Evolutionary conservation across 1,139 yeast species (phyloP), one percentile per base, ranked within the genome.

Genomic region (Petasospora rhodanensis): DNA sequence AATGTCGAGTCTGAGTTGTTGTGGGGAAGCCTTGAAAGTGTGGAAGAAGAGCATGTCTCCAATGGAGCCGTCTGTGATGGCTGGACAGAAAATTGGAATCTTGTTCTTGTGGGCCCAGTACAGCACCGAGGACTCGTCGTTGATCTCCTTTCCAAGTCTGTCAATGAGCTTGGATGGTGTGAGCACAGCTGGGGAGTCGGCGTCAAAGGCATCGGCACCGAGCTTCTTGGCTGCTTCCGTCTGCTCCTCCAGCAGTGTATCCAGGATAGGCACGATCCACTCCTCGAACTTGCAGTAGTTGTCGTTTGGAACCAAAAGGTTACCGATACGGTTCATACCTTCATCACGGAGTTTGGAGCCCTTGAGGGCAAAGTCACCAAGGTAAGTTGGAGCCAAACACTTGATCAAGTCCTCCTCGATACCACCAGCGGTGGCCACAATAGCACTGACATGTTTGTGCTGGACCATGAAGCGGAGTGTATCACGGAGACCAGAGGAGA

Each of bases 21-120:
- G 77, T 29, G 96, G 96, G 28, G 95, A 80, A 2, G 96, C 74
- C 61, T 85, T 87, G 72, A 87, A 91, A 13, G 98, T 91, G 62
- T 91, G 97, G 81, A 93, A 91, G 59, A 91, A 91, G 40, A 91
- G 72, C 99, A 91, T 91, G 58, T 91, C 99, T 43, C 99, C 99
- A 51, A 91, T 81, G 29, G 96, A 86, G 12, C 99, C 99, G 62
- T 91, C 99, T 5, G 99, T 91, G 41, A 91, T 67, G 5, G 97
- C 94, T 16, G 99, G 99, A 61, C 97, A 91, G 62, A 91, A 91
- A 24, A 91, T 76, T 10, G 99, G 99, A 42, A 91, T 93, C 52
- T 87, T 64, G 66, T 91, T 91, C 64, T 89, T 91, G 65, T 89
- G 94, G 24, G 96, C 95, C 98, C 98, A 93, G 63, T 91, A 91